Evolutionary conservation across 139 green algal genomes (phyloP).

Genomic region (Diplosphaera chodatii): DNA sequence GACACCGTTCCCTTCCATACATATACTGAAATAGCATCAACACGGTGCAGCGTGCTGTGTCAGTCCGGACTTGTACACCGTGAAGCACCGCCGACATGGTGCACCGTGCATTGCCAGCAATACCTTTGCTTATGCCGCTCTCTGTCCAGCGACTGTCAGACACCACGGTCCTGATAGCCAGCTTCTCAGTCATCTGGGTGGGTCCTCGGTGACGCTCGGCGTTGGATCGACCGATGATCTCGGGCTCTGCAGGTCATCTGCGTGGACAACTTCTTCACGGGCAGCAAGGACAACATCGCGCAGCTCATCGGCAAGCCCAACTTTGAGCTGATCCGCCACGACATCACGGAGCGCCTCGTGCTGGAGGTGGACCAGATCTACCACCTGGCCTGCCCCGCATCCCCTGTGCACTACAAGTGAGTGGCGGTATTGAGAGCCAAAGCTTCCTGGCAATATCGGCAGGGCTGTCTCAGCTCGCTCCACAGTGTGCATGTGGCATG

Average conservation of each 20-base stretch:
- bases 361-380: constrained; percentile 98
- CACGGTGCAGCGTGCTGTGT: no score
- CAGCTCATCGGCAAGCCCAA: constrained; percentile 84
- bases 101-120: no score
- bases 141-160: no score
- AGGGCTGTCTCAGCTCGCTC: background rate
- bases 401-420: constrained; percentile 98
- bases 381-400: constrained; percentile 97
- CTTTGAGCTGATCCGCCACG: constrained; percentile 97
- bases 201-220: no score
- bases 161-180: no score
- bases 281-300: constrained; percentile 89
- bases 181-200: no score
- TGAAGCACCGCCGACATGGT: no score
- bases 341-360: constrained; percentile 92
- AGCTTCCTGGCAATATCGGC: no score
- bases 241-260: constrained; percentile 80
- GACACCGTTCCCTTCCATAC: no score
- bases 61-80: no score
- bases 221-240: background rate
- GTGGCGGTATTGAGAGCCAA: background rate
- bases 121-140: no score
- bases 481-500: constrained; percentile 7
- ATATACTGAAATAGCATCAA: no score
- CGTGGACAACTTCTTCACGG: constrained; percentile 99